A percentile compares a stretch with the other conserved stretches of the same genome.
Conservation (phyloP, 2,329 filamentous ascomycete genomes). For the Exophiala sp. region DNA sequence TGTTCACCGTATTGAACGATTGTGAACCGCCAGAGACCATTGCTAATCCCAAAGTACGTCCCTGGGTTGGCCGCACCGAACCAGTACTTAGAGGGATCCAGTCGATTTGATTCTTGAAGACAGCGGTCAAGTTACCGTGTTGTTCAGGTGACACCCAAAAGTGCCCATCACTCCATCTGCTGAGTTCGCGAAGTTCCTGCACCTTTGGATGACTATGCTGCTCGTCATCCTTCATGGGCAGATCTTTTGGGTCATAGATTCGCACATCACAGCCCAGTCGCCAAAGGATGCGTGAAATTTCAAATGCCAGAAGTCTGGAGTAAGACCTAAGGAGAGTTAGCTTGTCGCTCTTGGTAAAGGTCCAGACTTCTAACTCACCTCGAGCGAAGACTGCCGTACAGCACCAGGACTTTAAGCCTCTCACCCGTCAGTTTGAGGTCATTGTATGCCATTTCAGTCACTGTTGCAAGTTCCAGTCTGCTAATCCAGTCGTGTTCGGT, state of each 20-base stretch:
- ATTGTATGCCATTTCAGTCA: slow-evolving; percentile 49
- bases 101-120: slow-evolving; percentile 47
- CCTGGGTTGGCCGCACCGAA: slow-evolving; percentile 61
- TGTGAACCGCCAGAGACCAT: slow-evolving; percentile 64
- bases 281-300: slow-evolving; percentile 59
- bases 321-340: slow-evolving; percentile 50
- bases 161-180: slow-evolving; percentile 64
- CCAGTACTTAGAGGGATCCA: slow-evolving; percentile 64
- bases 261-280: slow-evolving; percentile 65
- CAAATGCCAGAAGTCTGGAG: slow-evolving; percentile 58
- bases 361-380: slow-evolving; percentile 22
- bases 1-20: slow-evolving; percentile 66
- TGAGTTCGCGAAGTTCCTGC: slow-evolving; percentile 59
- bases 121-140: slow-evolving; percentile 58
- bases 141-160: slow-evolving; percentile 65
- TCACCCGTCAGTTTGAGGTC: slow-evolving; percentile 41
- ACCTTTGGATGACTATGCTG: slow-evolving; percentile 59
- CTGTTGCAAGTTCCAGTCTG: slow-evolving; percentile 54
- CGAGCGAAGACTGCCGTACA: slow-evolving; percentile 58
- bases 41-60: slow-evolving; percentile 59
- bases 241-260: slow-evolving; percentile 55
- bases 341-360: slow-evolving; percentile 23
- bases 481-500: slow-evolving; percentile 54
- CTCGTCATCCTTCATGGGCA: slow-evolving; percentile 63
- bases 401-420: slow-evolving; percentile 55